These are phyloP conservation scores for Coemansia asiatica DNA, from an alignment of 192 early-diverging fungal genomes.

Conservation along the genomic window DNA sequence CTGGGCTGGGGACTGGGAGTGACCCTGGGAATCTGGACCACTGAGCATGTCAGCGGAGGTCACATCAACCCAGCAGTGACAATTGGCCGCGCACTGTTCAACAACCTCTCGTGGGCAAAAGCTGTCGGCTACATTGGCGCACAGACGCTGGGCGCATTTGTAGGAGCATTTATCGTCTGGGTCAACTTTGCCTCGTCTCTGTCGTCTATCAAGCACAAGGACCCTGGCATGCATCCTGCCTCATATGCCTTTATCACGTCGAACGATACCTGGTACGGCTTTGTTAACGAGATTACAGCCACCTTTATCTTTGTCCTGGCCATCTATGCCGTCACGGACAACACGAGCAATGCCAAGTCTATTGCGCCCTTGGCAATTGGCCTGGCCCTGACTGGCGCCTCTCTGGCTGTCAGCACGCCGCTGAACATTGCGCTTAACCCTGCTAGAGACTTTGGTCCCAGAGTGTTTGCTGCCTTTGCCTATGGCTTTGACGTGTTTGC, in stretches of 20 bases:
- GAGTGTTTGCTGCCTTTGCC: conserved; percentile 62
- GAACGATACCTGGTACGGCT: conserved; percentile 20
- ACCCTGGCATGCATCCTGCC: conserved; percentile 26
- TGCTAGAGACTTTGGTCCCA: conserved; percentile 75
- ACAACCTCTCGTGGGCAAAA: conserved; percentile 34
- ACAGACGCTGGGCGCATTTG: conserved; percentile 55
- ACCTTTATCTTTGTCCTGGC: conserved; percentile 61
- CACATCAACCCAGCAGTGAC: conserved; percentile 57
- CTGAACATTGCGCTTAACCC: conserved; percentile 64
- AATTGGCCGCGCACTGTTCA: conserved; percentile 41
- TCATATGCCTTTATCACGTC: conserved; percentile 35
- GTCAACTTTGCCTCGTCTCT: conserved; percentile 33
- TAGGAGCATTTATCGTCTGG: conserved; percentile 50
- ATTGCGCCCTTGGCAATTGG: conserved; percentile 58
- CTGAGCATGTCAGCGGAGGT: conserved; percentile 45
- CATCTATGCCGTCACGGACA: conserved; percentile 60
- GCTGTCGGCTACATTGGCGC: conserved; percentile 46
- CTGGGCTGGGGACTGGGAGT: conserved; percentile 40
- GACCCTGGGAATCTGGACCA: conserved; percentile 33
- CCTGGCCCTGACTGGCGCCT: conserved; percentile 56
- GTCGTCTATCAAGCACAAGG: conserved; percentile 24
- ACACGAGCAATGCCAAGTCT: conserved; percentile 49
- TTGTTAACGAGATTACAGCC: conserved; percentile 58
- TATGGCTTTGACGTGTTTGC: conserved; percentile 66
- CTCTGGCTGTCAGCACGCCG: conserved; percentile 58